Base-by-base conservation (phyloP, 75 land plant species). In the Ceratopteris richardii region DNA sequence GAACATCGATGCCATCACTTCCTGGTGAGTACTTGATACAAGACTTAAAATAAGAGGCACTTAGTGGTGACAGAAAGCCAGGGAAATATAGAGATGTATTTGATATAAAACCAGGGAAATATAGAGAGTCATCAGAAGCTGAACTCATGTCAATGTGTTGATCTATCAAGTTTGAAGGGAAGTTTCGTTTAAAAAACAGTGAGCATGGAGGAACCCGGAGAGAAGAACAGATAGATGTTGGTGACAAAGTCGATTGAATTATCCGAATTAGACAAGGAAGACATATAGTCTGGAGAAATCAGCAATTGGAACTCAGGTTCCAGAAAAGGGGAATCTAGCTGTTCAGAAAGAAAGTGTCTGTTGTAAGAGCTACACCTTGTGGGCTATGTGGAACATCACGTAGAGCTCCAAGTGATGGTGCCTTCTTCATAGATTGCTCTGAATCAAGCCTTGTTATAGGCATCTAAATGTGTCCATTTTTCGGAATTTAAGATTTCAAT, bases 31-130 rank as follows among this genome's bases (percentile, higher is more conserved):
- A 4, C 3, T 33, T 9, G 7, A 33, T 33, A 33, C 3, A 33
- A 33, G 37, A 33, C 37, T 33, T 9, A 4, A 9, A 33, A 33
- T 4, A 33, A 33, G 37, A 33, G 37, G 37, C 37, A 9, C 37
- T 33, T 9, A 14, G 17, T 17, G 48, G 21, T 46, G n/a, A n/a
- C 5, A n/a, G 4, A 3, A 14, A 46, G 21, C 48, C 48, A n/a
- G n/a, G n/a, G 21, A 4, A 17, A 7, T 17, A 2, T 2, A n/a
- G 4, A 46, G 48, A 17, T n/a, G 48, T 14, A 3, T 46, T 4
- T 20, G 48, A 2, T 46, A 17, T 14, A 46, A 46, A 46, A 4
- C 48, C 48, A n/a, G 48, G 48, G 48, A 46, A 46, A 46, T 46
- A 46, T 7, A 17, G 48, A 2, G 48, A 46, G 17, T 46, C 48